A percentile compares a stretch with the other conserved stretches of the same genome.
Evolutionary conservation across 2,329 filamentous ascomycete species (phyloP).

Genomic region (Gremmenia infestans): DNA sequence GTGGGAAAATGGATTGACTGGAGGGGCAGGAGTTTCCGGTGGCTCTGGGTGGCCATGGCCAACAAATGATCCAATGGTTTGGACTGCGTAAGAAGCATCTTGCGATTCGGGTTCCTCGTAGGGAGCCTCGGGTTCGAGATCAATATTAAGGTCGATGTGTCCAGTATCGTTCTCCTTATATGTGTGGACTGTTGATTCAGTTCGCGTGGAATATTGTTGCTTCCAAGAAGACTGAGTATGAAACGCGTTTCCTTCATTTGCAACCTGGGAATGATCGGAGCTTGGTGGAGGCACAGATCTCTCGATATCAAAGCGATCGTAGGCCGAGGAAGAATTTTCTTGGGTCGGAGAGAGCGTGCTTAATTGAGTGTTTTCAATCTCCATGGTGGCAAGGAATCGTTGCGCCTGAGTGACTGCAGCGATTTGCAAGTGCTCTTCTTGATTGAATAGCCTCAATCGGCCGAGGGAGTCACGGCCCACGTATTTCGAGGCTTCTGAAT

Average conservation of each 20-base stretch:
- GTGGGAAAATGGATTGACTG: constrained; percentile 27
- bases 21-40: constrained; percentile 28
- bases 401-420: constrained; percentile 5
- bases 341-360: constrained; percentile 28
- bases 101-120: constrained; percentile 16
- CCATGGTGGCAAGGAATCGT: constrained; percentile 8
- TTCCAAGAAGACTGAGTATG: constrained; percentile 1
- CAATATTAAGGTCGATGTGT: constrained; percentile 21
- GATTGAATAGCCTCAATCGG: background rate
- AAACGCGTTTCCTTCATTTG: background rate
- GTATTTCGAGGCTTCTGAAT: background rate
- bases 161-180: constrained; percentile 26
- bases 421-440: background rate
- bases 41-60: background rate
- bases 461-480: background rate
- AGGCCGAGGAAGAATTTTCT: constrained; percentile 25
- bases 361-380: constrained; percentile 14
- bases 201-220: constrained; percentile 15
- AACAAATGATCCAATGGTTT: background rate
- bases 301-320: constrained; percentile 19
- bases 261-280: background rate
- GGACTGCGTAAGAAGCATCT: constrained; percentile 18
- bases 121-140: constrained; percentile 1
- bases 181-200: constrained; percentile 25
- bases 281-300: constrained; percentile 1